Percentiles rank a stretch among this genome's conserved stretches.
Conservation (phyloP, 352 stramenopile species). For the Phytophthora tubulina region DNA sequence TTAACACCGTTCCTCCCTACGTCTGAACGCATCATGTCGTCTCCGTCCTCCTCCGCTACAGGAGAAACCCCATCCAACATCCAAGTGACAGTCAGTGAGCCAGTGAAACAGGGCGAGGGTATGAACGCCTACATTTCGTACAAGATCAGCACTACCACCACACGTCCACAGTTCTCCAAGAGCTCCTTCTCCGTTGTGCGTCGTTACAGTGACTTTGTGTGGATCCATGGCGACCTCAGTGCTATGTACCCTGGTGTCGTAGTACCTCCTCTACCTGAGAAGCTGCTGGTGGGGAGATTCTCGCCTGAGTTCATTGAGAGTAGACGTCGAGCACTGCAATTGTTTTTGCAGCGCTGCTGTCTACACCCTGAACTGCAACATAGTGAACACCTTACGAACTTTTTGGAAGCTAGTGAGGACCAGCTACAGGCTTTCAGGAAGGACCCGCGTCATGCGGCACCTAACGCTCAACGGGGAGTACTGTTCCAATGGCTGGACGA, state of each 20-base stretch:
- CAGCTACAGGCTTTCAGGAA: slow-evolving; percentile 68
- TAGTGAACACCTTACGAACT: slow-evolving; percentile 85
- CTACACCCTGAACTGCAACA: slow-evolving; percentile 87
- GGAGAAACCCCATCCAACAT: slow-evolving; percentile 47
- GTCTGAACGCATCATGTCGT: background rate
- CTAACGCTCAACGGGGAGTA: slow-evolving; percentile 55
- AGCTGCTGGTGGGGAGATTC: slow-evolving; percentile 95
- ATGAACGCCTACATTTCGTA: slow-evolving; percentile 99
- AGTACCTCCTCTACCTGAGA: slow-evolving; percentile 96
- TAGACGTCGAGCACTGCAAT: slow-evolving; percentile 76
- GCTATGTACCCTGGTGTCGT: slow-evolving; percentile 91
- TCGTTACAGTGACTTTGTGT: slow-evolving; percentile 97
- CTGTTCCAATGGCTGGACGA: slow-evolving; percentile 92
- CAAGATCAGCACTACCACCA: slow-evolving; percentile 91
- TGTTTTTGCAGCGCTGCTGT: slow-evolving; percentile 85
- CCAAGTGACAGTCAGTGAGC: slow-evolving; percentile 93
- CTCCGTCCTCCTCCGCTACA: slow-evolving; percentile 12
- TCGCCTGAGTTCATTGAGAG: slow-evolving; percentile 93
- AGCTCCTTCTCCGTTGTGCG: slow-evolving; percentile 92
- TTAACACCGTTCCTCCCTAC: slow-evolving; percentile 25
- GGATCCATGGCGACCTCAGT: slow-evolving; percentile 93
- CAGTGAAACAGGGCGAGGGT: slow-evolving; percentile 96
- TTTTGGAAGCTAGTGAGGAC: slow-evolving; percentile 85
- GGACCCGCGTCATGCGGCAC: slow-evolving; percentile 68
- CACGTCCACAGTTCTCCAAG: slow-evolving; percentile 85